Base-by-base conservation (phyloP, 208 protist species). In the Wallacemonas sp. region DNA sequence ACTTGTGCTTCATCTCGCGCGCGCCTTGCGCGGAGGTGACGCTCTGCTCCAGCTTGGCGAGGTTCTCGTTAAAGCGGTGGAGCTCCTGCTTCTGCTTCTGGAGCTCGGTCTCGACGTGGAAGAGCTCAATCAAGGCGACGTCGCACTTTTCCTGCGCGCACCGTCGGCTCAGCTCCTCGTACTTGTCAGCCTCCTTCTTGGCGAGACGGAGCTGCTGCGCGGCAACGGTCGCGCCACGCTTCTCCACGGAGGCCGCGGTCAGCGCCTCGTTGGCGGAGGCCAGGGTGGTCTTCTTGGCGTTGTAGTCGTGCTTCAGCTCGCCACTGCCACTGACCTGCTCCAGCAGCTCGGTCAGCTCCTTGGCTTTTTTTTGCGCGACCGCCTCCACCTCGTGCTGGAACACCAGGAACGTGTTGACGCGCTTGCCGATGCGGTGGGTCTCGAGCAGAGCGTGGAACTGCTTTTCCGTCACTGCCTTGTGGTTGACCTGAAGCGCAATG, bases 361-460 rank as follows among this genome's bases (percentile, higher is more conserved):
- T 87, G 20, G 97, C 89, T 31, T 79, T 91, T 64, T 99, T 98
- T n/a, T 89, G 83, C 3, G 97, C 98, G 3, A 99, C 81, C 1
- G 72, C 77, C 50, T 98, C 91, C 5, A 99, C 97, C 65, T 99
- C 97, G 67, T 99, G 98, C 76, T 99, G 97, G 55, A 97, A 98
- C 7, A 99, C 88, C 20, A 98, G 76, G 64, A 99, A 99, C 57
- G 98, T 98, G 55, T 86, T 87, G 0, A 95, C 88, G 42, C 98
- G 94, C 20, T 22, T 22, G 18, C 97, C 61, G 46, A 99, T 87
- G 44, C 83, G 74, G 66, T 96, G 79, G 44, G 79, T 52, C 23
- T 68, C 36, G 29, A 99, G 79, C 16, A 49, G 36, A 3, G 78
- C 65, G n/a, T 87, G 61, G 77, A 99, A 99, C 23, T 94, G 72